These are phyloP conservation scores for Harringtonia aguacate DNA, from an alignment of 2,329 filamentous ascomycete species.

Conservation along the genomic window DNA sequence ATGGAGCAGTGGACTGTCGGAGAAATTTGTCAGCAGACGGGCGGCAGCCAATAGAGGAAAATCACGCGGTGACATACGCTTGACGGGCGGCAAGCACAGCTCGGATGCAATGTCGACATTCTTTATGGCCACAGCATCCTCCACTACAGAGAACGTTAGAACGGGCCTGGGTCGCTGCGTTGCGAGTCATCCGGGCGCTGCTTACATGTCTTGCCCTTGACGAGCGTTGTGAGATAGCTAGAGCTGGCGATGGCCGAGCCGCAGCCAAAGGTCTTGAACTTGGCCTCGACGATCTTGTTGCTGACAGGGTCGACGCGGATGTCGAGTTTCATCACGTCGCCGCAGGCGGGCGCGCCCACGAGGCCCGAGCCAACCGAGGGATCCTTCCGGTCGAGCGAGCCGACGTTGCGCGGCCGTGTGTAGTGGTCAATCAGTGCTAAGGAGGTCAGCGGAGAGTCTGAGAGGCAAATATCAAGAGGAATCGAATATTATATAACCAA, in stretches of 20 bases:
- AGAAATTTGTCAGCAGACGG: constrained; percentile 11
- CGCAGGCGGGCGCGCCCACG: constrained; percentile 81
- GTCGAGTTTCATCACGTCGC: constrained; percentile 90
- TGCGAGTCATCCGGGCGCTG: background rate
- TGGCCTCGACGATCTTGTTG: constrained; percentile 85
- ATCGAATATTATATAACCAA: background rate
- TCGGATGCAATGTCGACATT: constrained; percentile 99
- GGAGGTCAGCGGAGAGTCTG: background rate
- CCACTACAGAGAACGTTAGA: constrained; percentile 34
- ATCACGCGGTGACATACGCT: constrained; percentile 67
- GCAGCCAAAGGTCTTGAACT: constrained; percentile 97
- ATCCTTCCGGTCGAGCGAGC: constrained; percentile 60
- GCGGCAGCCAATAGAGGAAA: no score
- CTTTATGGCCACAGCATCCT: constrained; percentile 84
- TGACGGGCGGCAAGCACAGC: constrained; percentile 78
- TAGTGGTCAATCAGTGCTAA: constrained; percentile 17
- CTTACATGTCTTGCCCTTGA: constrained; percentile 71
- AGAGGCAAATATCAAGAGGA: background rate
- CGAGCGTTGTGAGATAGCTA: constrained; percentile 78
- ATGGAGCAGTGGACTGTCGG: constrained; percentile 74
- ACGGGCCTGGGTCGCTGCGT: background rate
- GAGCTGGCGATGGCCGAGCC: constrained; percentile 90
- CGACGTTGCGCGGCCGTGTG: constrained; percentile 34
- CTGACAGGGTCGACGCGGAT: constrained; percentile 83
- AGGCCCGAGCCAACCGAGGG: constrained; percentile 81